Evolutionary conservation across 139 green algal genomes (phyloP), one percentile per base, ranked within the genome.

Genomic region (Coccomyxa sp.): DNA sequence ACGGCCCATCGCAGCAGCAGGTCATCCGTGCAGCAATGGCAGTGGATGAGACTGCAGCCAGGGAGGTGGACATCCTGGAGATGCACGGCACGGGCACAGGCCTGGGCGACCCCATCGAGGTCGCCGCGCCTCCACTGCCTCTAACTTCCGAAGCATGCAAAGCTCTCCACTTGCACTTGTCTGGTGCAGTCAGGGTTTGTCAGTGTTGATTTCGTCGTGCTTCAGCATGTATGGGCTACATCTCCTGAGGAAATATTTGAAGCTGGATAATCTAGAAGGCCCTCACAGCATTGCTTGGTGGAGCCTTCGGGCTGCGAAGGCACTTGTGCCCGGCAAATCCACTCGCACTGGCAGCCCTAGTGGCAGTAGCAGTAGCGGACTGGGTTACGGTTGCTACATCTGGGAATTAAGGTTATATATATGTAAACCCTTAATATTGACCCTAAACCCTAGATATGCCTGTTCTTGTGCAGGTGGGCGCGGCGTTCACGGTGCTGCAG

Each of bases 21-120:
- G 94, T 95, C 17, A 86, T 98, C 0, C 84, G 87, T 1, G 58
- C 78, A 0, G 92, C 93, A 0, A 85, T 97, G 58, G 11, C 58
- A 17, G 79, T 80, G 1, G 91, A 84, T 0, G 67, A 84, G 13
- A 58, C 93, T 13, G 27, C 0, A 1, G 86, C 82, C 0, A 28
- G 88, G 32, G 84, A 89, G 28, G 91, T 92, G 15, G 15, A 59
- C 18, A 51, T 28, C 0, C 81, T 97, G 82, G 90, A 95, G 83
- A 89, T 95, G 92, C 92, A 95, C 60, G 92, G 92, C 60, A 95
- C 93, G n/a, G 94, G 94, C 30, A 97, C 94, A 1, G 77, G 89
- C 0, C 89, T 97, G 28, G 92, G 95, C 15, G 95, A 98, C 79
- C 93, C 95, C 51, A 97, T 97, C 45, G 94, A 97, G 85, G 86